These are phyloP conservation scores for Tolypocladium nubicola DNA, from an alignment of 2,329 filamentous ascomycete genomes.

Conservation along the genomic window DNA sequence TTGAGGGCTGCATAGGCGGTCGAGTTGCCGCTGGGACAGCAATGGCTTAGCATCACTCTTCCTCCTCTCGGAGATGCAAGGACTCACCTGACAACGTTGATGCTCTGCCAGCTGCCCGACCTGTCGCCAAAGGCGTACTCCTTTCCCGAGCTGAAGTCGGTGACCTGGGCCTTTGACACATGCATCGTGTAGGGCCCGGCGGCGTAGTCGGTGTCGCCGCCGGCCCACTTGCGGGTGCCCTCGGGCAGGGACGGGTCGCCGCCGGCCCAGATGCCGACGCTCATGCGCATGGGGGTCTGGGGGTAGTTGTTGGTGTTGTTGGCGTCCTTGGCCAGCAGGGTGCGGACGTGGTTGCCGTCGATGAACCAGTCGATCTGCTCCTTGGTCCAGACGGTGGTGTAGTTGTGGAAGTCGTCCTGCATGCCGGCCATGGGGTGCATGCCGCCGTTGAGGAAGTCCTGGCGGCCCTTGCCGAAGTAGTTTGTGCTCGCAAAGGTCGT, in stretches of 20 bases:
- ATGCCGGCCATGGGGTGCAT: slow-evolving; percentile 46
- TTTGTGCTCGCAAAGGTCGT: slow-evolving; percentile 55
- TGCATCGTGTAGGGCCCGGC: slow-evolving; percentile 64
- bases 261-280: slow-evolving; percentile 56
- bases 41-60: not conserved
- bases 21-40: slow-evolving; percentile 40
- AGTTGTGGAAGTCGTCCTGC: slow-evolving; percentile 59
- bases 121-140: slow-evolving; percentile 56
- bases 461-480: slow-evolving; percentile 67
- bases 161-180: slow-evolving; percentile 46
- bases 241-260: slow-evolving; percentile 43
- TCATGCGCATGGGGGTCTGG: slow-evolving; percentile 66
- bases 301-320: slow-evolving; percentile 56
- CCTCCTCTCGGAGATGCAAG: not conserved
- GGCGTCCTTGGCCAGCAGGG: slow-evolving; percentile 49
- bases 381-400: slow-evolving; percentile 63
- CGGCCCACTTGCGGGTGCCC: slow-evolving; percentile 58
- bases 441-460: slow-evolving; percentile 51
- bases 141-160: slow-evolving; percentile 51
- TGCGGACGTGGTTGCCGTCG: slow-evolving; percentile 56
- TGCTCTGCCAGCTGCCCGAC: slow-evolving; percentile 53
- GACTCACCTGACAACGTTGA: slow-evolving; percentile 44
- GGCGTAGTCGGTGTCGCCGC: slow-evolving; percentile 55
- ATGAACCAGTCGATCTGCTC: slow-evolving; percentile 58
- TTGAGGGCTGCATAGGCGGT: slow-evolving; percentile 36